phyloP scores from a whole-genome alignment of 352 stramenopile species.

The Phytophthora crassamura region DNA sequence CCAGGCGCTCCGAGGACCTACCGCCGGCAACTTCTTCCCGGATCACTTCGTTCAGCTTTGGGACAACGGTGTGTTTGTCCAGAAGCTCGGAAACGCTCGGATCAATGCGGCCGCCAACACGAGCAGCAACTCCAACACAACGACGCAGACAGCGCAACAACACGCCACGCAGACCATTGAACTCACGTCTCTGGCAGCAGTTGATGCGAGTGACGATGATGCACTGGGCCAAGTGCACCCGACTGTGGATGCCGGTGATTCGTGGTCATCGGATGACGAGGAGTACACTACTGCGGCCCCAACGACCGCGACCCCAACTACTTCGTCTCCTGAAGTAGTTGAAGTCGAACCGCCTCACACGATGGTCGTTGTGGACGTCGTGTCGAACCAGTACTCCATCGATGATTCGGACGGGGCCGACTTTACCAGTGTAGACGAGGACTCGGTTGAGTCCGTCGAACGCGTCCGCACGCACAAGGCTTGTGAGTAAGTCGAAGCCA shows the following conservation, averaged over 20 bases:
- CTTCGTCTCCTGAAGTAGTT: not conserved
- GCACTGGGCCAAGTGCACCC: constrained; percentile 7
- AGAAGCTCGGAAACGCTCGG: constrained; percentile 29
- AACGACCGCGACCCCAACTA: constrained; percentile 1
- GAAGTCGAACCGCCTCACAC: constrained; percentile 15
- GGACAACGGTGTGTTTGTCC: constrained; percentile 59
- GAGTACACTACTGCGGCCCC: not conserved
- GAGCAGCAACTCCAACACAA: constrained; percentile 11
- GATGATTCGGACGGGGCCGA: constrained; percentile 3
- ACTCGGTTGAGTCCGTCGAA: not conserved
- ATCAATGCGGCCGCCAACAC: constrained; percentile 20
- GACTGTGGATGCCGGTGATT: constrained; percentile 2
- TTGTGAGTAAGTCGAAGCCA: constrained; percentile 17
- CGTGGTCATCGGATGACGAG: constrained; percentile 10
- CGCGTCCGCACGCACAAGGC: constrained; percentile 23
- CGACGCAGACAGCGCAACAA: not conserved
- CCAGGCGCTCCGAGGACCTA: constrained; percentile 44
- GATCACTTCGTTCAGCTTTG: constrained; percentile 61
- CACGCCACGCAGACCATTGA: constrained; percentile 8
- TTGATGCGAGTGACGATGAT: constrained; percentile 7
- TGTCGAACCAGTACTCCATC: constrained; percentile 10
- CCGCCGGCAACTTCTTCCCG: constrained; percentile 56
- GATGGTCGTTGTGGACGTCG: constrained; percentile 25
- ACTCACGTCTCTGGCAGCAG: constrained; percentile 10
- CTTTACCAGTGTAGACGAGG: constrained; percentile 19